phyloP scores from a whole-genome alignment of 2,329 filamentous ascomycete genomes.

The Pseudogymnoascus sp. region DNA sequence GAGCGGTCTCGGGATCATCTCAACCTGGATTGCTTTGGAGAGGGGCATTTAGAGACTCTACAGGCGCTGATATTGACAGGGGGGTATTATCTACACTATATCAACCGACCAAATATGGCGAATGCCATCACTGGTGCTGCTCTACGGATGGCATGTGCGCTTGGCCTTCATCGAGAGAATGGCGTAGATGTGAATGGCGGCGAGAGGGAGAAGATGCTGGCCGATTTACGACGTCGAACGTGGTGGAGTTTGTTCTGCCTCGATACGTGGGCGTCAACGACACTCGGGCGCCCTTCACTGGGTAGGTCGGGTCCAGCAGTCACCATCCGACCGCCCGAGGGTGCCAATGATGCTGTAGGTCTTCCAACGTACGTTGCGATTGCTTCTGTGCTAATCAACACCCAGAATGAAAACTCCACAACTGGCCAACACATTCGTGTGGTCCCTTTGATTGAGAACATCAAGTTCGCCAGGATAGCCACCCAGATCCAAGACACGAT shows the following conservation, averaged over 20 bases:
- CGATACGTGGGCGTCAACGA: slow-evolving; percentile 67
- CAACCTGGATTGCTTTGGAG: slow-evolving; percentile 59
- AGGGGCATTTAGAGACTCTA: slow-evolving; percentile 64
- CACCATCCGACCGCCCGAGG: slow-evolving; percentile 55
- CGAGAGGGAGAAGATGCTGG: slow-evolving; percentile 31
- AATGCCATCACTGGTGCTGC: slow-evolving; percentile 66
- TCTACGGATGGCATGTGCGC: slow-evolving; percentile 65
- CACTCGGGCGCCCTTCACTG: slow-evolving; percentile 62
- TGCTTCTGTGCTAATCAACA: slow-evolving; percentile 12
- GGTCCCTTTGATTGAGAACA: slow-evolving; percentile 66
- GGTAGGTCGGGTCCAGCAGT: slow-evolving; percentile 62
- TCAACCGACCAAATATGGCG: slow-evolving; percentile 70
- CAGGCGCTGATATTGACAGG: slow-evolving; percentile 66
- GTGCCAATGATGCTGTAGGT: slow-evolving; percentile 25
- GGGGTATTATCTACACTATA: slow-evolving; percentile 71
- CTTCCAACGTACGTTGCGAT: neutral
- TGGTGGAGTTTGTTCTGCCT: slow-evolving; percentile 72
- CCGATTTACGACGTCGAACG: slow-evolving; percentile 57
- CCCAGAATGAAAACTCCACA: slow-evolving; percentile 32
- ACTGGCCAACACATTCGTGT: slow-evolving; percentile 56
- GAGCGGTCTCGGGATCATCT: slow-evolving; percentile 60
- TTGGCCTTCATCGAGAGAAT: slow-evolving; percentile 63
- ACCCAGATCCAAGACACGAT: slow-evolving; percentile 71
- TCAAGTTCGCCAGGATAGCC: slow-evolving; percentile 72
- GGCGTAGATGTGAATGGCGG: slow-evolving; percentile 25